Conservation (phyloP, 1,284 basidiomycete species). For the Pulchroboletus neoregius region DNA sequence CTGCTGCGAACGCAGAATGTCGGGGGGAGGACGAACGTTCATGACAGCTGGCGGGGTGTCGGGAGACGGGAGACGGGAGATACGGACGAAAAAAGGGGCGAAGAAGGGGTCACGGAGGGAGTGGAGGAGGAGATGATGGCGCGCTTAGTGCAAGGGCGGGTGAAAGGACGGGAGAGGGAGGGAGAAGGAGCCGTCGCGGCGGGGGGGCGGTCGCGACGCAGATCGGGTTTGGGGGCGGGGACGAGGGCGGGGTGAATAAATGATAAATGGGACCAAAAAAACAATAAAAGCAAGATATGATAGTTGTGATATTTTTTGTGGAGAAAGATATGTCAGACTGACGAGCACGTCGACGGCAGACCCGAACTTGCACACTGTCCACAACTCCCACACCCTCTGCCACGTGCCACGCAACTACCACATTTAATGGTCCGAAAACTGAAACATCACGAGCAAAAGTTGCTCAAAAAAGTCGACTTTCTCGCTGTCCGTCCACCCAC, state of each 20-base stretch:
- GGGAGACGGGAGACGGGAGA: constrained; percentile 10
- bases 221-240: constrained; percentile 17
- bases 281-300: constrained; percentile 32
- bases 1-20: constrained; percentile 43
- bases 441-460: constrained; percentile 91
- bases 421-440: constrained; percentile 77
- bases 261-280: constrained; percentile 24
- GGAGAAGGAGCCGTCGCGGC: constrained; percentile 8
- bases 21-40: constrained; percentile 39
- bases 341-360: constrained; percentile 33
- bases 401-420: constrained; percentile 16
- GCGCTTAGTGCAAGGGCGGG: constrained; percentile 5
- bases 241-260: constrained; percentile 18
- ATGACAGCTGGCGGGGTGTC: constrained; percentile 18
- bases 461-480: constrained; percentile 95
- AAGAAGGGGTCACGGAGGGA: not conserved
- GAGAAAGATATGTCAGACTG: constrained; percentile 30
- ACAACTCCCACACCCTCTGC: constrained; percentile 30
- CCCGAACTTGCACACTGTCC: constrained; percentile 21
- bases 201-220: constrained; percentile 17
- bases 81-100: constrained; percentile 10
- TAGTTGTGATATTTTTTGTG: constrained; percentile 28
- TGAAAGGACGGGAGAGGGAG: not conserved
- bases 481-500: constrained; percentile 60
- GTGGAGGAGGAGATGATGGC: constrained; percentile 1